Percentiles rank a stretch among this genome's conserved stretches.
Evolutionary conservation across 2,329 filamentous ascomycete genomes (phyloP).

Genomic region (Cryphonectria radicalis): DNA sequence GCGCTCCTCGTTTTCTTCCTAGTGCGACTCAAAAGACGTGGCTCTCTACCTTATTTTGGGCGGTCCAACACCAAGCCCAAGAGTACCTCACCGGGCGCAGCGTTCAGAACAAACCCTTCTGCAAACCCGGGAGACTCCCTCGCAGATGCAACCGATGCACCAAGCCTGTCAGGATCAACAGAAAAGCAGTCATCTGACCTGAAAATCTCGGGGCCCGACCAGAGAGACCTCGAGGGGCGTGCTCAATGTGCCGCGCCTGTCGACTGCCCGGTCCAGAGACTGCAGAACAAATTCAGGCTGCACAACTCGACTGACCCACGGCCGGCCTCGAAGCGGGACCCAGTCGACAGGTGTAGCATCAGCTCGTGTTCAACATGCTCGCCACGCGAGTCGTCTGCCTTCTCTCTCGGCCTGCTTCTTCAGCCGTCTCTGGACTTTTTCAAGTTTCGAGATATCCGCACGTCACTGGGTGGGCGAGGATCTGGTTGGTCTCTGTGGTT

Average conservation of each 20-base stretch:
- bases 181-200: slow-evolving; percentile 4
- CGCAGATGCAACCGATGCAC: background rate
- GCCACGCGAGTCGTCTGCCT: slow-evolving; percentile 11
- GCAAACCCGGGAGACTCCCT: background rate
- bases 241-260: slow-evolving; percentile 6
- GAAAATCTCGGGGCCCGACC: background rate
- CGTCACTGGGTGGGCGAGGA: slow-evolving; percentile 11
- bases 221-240: slow-evolving; percentile 8
- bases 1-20: slow-evolving; percentile 11
- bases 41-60: background rate
- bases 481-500: slow-evolving; percentile 27
- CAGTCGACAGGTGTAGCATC: slow-evolving; percentile 19
- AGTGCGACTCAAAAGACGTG: slow-evolving; percentile 11
- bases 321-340: background rate
- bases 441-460: slow-evolving; percentile 18
- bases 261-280: slow-evolving; percentile 23
- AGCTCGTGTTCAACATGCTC: slow-evolving; percentile 21
- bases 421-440: slow-evolving; percentile 24
- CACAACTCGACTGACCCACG: slow-evolving; percentile 27
- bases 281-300: slow-evolving; percentile 18
- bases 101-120: background rate
- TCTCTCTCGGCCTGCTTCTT: slow-evolving; percentile 23
- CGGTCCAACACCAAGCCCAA: background rate
- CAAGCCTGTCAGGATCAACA: background rate
- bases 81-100: background rate